Evolutionary conservation across 331 rosid species (phyloP).

Genomic region (Saraca asoca): DNA sequence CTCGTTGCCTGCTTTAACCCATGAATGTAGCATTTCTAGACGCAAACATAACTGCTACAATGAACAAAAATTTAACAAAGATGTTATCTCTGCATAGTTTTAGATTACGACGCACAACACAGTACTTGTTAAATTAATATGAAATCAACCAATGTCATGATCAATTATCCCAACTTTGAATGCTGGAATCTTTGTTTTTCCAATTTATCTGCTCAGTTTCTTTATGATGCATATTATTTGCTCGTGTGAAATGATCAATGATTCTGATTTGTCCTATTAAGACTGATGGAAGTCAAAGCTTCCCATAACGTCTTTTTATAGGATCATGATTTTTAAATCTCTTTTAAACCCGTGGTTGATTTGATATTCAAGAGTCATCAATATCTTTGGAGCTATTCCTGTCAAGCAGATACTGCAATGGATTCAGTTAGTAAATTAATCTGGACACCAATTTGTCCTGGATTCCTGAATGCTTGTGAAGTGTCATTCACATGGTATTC

Average conservation of each 20-base stretch:
- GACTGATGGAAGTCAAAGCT: not conserved
- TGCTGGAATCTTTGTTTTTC: not conserved
- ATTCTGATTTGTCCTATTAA: not conserved
- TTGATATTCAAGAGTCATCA: not conserved
- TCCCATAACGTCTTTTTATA: not conserved
- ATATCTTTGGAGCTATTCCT: not conserved
- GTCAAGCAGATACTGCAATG: not conserved
- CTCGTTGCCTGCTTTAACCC: not conserved
- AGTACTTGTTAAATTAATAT: not conserved
- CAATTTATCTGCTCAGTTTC: not conserved
- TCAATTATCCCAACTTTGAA: not conserved
- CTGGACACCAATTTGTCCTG: not conserved
- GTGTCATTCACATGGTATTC: not conserved
- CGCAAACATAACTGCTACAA: not conserved
- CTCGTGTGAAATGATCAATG: not conserved
- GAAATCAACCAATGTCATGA: not conserved
- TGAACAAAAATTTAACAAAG: not conserved
- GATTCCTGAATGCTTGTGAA: not conserved
- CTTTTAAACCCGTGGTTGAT: not conserved
- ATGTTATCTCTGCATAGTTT: not conserved
- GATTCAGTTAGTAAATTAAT: not conserved
- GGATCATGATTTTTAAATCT: not conserved
- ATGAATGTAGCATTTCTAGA: not conserved
- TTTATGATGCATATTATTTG: not conserved
- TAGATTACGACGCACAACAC: constrained; percentile 16